Conservation (phyloP, 768 basidiomycete species). For the Panellus pusillus region DNA sequence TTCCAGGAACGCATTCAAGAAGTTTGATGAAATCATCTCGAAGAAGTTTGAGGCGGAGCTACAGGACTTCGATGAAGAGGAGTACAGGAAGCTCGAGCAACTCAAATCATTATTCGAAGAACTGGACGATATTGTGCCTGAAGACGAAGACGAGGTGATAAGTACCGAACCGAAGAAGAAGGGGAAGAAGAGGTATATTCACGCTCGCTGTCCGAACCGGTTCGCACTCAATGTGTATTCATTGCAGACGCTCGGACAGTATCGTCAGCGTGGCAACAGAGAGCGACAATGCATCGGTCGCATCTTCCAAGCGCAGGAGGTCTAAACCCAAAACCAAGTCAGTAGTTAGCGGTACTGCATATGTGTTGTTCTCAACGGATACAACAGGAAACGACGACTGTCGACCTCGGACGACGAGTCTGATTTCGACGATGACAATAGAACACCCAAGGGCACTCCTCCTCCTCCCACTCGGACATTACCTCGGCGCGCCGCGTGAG, state of each 20-base stretch:
- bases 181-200: slow-evolving; percentile 49
- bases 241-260: slow-evolving; percentile 58
- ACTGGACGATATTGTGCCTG: slow-evolving; percentile 68
- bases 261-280: slow-evolving; percentile 47
- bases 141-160: slow-evolving; percentile 58
- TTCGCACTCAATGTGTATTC: not conserved
- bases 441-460: slow-evolving; percentile 34
- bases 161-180: slow-evolving; percentile 40
- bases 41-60: slow-evolving; percentile 76
- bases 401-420: slow-evolving; percentile 51
- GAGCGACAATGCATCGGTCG: slow-evolving; percentile 36
- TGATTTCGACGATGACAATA: slow-evolving; percentile 36
- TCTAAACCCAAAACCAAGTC: slow-evolving; percentile 43
- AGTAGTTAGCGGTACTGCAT: slow-evolving; percentile 18
- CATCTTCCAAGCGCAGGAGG: slow-evolving; percentile 31
- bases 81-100: slow-evolving; percentile 62
- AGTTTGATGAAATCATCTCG: slow-evolving; percentile 63
- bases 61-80: slow-evolving; percentile 70
- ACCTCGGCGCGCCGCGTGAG: slow-evolving; percentile 63
- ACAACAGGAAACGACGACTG: slow-evolving; percentile 51
- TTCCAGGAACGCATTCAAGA: slow-evolving; percentile 67
- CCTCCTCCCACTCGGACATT: slow-evolving; percentile 44
- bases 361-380: not conserved
- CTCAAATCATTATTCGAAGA: slow-evolving; percentile 68
- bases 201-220: not conserved